Conservation (phyloP, 179 eudicot species). For the Pouteria campechiana region DNA sequence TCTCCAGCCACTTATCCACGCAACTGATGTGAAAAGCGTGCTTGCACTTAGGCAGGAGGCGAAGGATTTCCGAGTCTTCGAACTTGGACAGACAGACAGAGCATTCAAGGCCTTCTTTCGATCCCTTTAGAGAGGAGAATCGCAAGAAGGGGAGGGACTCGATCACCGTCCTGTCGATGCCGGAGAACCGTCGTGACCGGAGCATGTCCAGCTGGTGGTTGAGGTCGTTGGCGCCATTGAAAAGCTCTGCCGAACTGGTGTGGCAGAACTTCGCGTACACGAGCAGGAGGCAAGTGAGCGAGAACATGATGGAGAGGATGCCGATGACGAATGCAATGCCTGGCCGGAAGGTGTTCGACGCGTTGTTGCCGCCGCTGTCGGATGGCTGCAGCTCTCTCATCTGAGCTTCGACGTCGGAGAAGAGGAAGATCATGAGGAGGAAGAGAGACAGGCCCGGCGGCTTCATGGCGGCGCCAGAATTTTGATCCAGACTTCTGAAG, state of each 20-base stretch:
- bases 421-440: too few relatives aligned
- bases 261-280: slow-evolving; percentile 13
- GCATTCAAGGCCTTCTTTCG: slow-evolving; percentile 21
- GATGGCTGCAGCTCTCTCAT: too few relatives aligned
- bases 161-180: slow-evolving; percentile 15
- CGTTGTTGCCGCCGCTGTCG: too few relatives aligned
- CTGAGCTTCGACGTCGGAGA: too few relatives aligned
- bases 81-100: slow-evolving; percentile 21
- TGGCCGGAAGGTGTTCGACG: slow-evolving; percentile 25
- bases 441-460: too few relatives aligned
- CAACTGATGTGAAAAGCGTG: slow-evolving; percentile 27
- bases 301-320: slow-evolving; percentile 29
- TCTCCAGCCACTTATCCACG: slow-evolving; percentile 29
- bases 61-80: slow-evolving; percentile 17
- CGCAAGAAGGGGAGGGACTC: slow-evolving; percentile 15
- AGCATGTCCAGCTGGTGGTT: background rate
- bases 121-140: slow-evolving; percentile 11
- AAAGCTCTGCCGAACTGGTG: background rate
- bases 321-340: slow-evolving; percentile 36
- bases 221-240: background rate
- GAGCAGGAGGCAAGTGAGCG: slow-evolving; percentile 18
- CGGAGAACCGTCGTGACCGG: slow-evolving; percentile 8
- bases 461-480: too few relatives aligned
- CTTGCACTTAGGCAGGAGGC: slow-evolving; percentile 24
- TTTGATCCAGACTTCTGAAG: too few relatives aligned